Evolutionary conservation across 2,329 filamentous ascomycete genomes (phyloP), one percentile per base, ranked within the genome.

Genomic region (Ophiocordyceps sinensis): DNA sequence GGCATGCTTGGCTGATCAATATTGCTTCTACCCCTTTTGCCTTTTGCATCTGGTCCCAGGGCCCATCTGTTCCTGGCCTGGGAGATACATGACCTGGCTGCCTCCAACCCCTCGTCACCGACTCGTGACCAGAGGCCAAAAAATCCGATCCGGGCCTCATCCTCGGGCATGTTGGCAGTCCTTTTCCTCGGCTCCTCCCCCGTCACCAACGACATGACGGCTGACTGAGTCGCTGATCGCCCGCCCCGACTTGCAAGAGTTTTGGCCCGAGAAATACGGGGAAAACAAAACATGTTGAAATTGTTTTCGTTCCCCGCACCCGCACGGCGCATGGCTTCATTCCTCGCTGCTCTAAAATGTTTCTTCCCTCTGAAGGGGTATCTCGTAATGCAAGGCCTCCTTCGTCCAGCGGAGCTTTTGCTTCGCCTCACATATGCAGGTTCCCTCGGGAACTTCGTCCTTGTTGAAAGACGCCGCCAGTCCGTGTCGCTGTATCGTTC

Each of bases 391-490:
- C 59, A 63, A 61, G 52, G 13, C 12, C 21, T 57, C 51, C 11
- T 31, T 35, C 51, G 53, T 52, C 54, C 52, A 41, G 41, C 38
- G 30, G 7, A 28, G n/a, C 30, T 43, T 54, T 49, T 49, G 49
- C 50, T 53, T 56, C 54, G 53, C 56, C 52, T 55, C 54, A 53
- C 53, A 60, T 57, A 65, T 60, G 60, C 58, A 60, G 54, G 48
- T 57, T 56, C 53, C 49, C 37, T 52, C 53, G 49, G 42, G 45
- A 51, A 48, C 47, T 47, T 52, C 56, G 56, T 63, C 62, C 66
- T 63, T 67, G 64, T 66, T 67, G 64, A 66, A 66, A 66, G 61
- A 65, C 61, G 60, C 63, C 59, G 51, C 53, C 56, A 53, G 54
- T 58, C 48, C 53, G 50, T 53, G 52, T 48, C 58, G 53, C 53